phyloP scores from a whole-genome alignment of 768 basidiomycete species.

The Gymnopilus dilepis region DNA sequence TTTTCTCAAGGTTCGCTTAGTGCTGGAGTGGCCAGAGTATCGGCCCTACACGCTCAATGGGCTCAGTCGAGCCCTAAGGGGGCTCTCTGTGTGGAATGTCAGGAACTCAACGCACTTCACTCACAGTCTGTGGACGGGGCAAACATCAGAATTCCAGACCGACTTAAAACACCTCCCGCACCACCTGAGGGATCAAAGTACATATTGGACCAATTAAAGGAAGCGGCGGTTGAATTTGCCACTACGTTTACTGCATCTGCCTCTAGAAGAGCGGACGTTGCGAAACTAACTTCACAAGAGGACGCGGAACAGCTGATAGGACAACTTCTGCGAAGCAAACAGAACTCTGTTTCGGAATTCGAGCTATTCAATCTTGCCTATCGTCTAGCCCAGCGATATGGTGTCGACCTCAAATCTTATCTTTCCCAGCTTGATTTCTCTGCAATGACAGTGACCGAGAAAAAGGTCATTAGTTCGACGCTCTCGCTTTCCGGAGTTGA shows the following conservation, averaged over 20 bases:
- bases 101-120: constrained; percentile 73
- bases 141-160: constrained; percentile 61
- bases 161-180: constrained; percentile 55
- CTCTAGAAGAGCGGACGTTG: constrained; percentile 28
- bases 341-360: constrained; percentile 64
- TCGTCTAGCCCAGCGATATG: constrained; percentile 47
- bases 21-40: constrained; percentile 59
- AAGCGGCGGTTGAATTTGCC: constrained; percentile 51
- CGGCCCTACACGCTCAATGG: constrained; percentile 66
- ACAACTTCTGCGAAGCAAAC: constrained; percentile 53
- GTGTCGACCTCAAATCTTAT: constrained; percentile 49
- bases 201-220: constrained; percentile 58
- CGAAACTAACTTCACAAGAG: constrained; percentile 30
- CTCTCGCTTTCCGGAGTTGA: constrained; percentile 45
- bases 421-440: constrained; percentile 60
- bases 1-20: constrained; percentile 34
- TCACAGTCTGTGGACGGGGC: constrained; percentile 75
- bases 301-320: constrained; percentile 48
- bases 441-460: constrained; percentile 57
- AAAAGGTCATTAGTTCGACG: constrained; percentile 52
- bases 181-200: constrained; percentile 41
- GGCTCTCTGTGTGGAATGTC: constrained; percentile 66
- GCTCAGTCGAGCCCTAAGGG: constrained; percentile 57
- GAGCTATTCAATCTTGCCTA: constrained; percentile 60
- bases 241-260: constrained; percentile 41